Percentiles rank a stretch among this genome's conserved stretches.
phyloP scores from a whole-genome alignment of 192 early-diverging fungal species.

The Podila epigama region DNA sequence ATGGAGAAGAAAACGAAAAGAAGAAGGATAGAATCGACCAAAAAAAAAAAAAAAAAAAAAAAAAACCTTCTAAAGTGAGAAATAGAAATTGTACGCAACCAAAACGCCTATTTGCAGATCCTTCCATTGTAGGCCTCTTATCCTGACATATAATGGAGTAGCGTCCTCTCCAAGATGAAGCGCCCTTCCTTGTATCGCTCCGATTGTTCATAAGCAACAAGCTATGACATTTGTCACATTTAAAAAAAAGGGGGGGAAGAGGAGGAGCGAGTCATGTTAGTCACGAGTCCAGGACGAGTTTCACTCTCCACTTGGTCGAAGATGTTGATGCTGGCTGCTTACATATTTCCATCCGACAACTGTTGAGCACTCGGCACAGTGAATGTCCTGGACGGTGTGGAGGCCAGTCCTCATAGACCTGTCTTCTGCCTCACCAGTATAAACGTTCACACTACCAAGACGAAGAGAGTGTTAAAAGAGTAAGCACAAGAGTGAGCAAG shows the following conservation, averaged over 20 bases:
- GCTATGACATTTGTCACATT: not conserved
- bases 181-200: slow-evolving; percentile 83
- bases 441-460: slow-evolving; percentile 59
- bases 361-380: slow-evolving; percentile 59
- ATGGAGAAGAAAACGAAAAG: not conserved
- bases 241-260: not conserved
- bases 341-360: slow-evolving; percentile 74
- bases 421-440: slow-evolving; percentile 60
- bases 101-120: not conserved
- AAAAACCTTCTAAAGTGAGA: not conserved
- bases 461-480: not conserved
- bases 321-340: slow-evolving; percentile 2
- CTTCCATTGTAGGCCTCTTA: not conserved
- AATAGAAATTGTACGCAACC: not conserved
- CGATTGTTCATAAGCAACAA: slow-evolving; percentile 62
- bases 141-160: slow-evolving; percentile 44
- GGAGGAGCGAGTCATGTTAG: not conserved
- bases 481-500: not conserved
- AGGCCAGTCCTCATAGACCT: slow-evolving; percentile 77
- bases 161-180: slow-evolving; percentile 72
- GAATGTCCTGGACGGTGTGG: slow-evolving; percentile 75
- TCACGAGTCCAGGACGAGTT: not conserved
- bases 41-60: slow-evolving; percentile 3
- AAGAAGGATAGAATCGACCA: not conserved
- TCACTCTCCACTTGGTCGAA: not conserved